These are phyloP conservation scores for Pachyrhizus erosus DNA, from an alignment of 306 rosid genomes.

Conservation along the genomic window DNA sequence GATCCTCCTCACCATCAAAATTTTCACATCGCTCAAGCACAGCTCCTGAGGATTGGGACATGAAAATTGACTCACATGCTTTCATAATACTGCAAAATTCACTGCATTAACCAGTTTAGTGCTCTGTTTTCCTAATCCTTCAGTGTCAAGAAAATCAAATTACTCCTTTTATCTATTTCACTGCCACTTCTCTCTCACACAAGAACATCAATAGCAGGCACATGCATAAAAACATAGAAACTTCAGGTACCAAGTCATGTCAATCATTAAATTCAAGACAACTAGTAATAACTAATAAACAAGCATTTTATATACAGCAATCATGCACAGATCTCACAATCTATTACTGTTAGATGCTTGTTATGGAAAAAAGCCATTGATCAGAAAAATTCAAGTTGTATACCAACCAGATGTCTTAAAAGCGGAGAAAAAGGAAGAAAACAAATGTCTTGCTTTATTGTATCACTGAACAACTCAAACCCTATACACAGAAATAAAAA, in stretches of 20 bases:
- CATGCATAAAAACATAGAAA: slow-evolving; percentile 9
- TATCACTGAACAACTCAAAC: slow-evolving; percentile 7
- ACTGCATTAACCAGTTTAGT: not conserved
- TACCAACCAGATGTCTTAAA: not conserved
- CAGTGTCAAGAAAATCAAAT: slow-evolving; percentile 4
- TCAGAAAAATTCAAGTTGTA: slow-evolving; percentile 7
- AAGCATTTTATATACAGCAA: not conserved
- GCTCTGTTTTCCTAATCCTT: slow-evolving; percentile 1
- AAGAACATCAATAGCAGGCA: not conserved
- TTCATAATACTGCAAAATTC: not conserved
- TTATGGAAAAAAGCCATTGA: slow-evolving; percentile 5
- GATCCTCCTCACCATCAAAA: not conserved
- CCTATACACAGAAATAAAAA: not conserved
- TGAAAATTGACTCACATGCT: not conserved
- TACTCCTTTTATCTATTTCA: not conserved
- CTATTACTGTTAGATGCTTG: slow-evolving; percentile 32
- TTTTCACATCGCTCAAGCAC: not conserved
- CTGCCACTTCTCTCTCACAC: not conserved
- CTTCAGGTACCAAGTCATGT: not conserved
- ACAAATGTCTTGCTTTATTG: not conserved
- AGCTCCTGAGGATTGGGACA: not conserved
- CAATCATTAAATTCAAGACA: slow-evolving; percentile 29
- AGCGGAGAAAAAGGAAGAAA: not conserved
- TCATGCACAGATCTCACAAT: slow-evolving; percentile 27
- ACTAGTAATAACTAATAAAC: not conserved